These are phyloP conservation scores for Verbena officinalis DNA, from an alignment of 257 asterid genomes.

Conservation along the genomic window DNA sequence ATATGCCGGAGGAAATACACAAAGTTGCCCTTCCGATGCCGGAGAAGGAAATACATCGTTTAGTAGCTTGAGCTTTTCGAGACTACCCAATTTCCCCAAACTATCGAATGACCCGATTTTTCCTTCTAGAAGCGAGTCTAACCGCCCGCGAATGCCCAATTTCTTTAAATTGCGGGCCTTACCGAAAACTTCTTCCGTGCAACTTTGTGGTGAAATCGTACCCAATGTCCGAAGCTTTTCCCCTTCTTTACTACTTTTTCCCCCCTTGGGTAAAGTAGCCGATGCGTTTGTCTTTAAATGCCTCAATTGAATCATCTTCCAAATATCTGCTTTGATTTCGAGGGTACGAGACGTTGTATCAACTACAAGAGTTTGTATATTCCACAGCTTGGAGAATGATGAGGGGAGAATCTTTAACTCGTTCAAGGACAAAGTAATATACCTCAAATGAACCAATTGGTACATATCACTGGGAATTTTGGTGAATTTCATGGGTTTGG, in stretches of 20 bases:
- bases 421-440: too few species aligned
- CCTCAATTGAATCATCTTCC: constrained; percentile 48
- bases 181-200: constrained; percentile 43
- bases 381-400: constrained; percentile 48
- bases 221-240: constrained; percentile 51
- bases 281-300: constrained; percentile 52
- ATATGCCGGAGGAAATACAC: constrained; percentile 38
- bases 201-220: constrained; percentile 49
- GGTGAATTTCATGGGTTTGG: constrained; percentile 32
- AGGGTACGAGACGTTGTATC: constrained; percentile 39
- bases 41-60: constrained; percentile 44
- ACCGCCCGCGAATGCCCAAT: constrained; percentile 54
- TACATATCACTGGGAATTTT: constrained; percentile 26
- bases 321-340: too few species aligned
- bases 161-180: constrained; percentile 48
- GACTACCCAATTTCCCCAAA: constrained; percentile 36
- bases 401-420: constrained; percentile 34
- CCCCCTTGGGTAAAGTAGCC: constrained; percentile 30
- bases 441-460: constrained; percentile 38
- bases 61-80: too few species aligned
- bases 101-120: constrained; percentile 41
- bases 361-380: constrained; percentile 49
- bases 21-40: constrained; percentile 34
- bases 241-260: constrained; percentile 28
- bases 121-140: constrained; percentile 38